phyloP scores from a whole-genome alignment of 305 asterid species.

The Solanum hybrid region DNA sequence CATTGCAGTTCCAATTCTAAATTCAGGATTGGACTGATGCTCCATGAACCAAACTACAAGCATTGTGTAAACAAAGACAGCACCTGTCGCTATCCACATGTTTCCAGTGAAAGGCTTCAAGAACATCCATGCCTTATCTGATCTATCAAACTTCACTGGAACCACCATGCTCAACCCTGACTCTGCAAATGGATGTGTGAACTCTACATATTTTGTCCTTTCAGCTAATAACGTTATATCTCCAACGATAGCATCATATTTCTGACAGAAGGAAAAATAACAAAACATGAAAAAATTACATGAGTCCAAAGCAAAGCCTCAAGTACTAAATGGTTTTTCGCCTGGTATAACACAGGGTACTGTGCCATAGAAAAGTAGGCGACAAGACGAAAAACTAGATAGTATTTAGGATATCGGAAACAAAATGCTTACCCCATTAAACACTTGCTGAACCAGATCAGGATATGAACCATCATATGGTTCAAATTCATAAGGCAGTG shows the following conservation, averaged over 20 bases:
- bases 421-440: constrained; percentile 14
- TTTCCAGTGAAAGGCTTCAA: constrained; percentile 23
- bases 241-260: constrained; percentile 16
- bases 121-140: constrained; percentile 19
- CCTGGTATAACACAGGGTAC: not conserved
- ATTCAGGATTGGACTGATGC: constrained; percentile 23
- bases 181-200: constrained; percentile 24
- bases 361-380: not conserved
- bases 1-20: constrained; percentile 24
- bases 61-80: constrained; percentile 25
- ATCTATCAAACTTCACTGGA: constrained; percentile 8
- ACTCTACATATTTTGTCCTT: constrained; percentile 17
- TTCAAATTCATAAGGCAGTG: constrained; percentile 18
- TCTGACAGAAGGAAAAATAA: constrained; percentile 2
- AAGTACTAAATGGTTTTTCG: not conserved
- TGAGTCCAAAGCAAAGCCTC: not conserved
- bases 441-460: constrained; percentile 16
- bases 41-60: constrained; percentile 32
- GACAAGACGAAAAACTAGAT: not conserved
- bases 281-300: not conserved
- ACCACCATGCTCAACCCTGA: constrained; percentile 37
- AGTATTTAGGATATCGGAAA: not conserved
- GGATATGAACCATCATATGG: constrained; percentile 16
- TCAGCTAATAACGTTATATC: constrained; percentile 22
- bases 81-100: constrained; percentile 27